Conservation (phyloP, 1,284 basidiomycete genomes). For the Tetrapyrgos nigripes region DNA sequence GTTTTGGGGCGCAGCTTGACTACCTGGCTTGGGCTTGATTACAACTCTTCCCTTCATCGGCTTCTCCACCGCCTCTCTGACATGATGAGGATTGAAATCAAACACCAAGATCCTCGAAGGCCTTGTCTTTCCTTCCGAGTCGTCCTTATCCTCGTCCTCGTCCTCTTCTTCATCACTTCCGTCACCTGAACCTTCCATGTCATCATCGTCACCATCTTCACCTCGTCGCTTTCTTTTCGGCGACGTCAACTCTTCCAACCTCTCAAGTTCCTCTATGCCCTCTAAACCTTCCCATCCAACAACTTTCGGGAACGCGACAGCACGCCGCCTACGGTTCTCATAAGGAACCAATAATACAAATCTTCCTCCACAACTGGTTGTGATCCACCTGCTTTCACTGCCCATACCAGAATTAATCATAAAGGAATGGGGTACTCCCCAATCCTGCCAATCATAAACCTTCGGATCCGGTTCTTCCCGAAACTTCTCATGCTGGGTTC, state of each 20-base stretch:
- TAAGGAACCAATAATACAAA: slow-evolving; percentile 32
- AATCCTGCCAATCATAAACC: slow-evolving; percentile 5
- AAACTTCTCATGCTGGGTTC: no score
- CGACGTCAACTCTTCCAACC: not conserved
- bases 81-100: slow-evolving; percentile 47
- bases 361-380: slow-evolving; percentile 53
- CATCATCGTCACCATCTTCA: not conserved
- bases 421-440: slow-evolving; percentile 9
- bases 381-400: slow-evolving; percentile 50
- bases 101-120: slow-evolving; percentile 37
- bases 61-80: slow-evolving; percentile 27
- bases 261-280: not conserved
- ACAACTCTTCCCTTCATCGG: not conserved
- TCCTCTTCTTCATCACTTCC: slow-evolving; percentile 18
- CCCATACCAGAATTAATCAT: slow-evolving; percentile 1
- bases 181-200: not conserved
- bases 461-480: not conserved
- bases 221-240: not conserved
- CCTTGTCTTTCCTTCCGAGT: slow-evolving; percentile 12
- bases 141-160: slow-evolving; percentile 7
- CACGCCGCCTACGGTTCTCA: not conserved
- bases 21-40: not conserved
- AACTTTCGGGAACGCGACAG: no score
- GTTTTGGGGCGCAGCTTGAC: no score
- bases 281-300: not conserved